Evolutionary conservation across 768 basidiomycete genomes (phyloP), one percentile per base, ranked within the genome.

Genomic region (Trametes gibbosa): DNA sequence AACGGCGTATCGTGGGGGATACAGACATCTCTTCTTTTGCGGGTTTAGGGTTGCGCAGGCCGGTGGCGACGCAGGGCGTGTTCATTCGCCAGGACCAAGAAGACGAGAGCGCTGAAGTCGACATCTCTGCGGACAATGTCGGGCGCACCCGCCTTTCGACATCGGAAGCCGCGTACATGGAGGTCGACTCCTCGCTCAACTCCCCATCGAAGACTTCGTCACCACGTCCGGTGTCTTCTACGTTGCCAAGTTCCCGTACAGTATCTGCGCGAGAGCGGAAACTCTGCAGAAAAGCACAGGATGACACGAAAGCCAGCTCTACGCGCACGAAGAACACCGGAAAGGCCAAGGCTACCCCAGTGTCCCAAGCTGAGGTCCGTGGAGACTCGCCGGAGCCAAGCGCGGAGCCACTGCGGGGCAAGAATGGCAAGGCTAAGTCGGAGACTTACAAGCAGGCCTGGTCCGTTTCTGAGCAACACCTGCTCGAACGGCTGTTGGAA

Each of bases 361-460:
- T 48, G n/a, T 21, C 35, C 34, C 35, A 49, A 39, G 3, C 40
- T 25, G 47, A 58, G 32, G 53, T 6, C 5, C 24, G 29, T 27
- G 52, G 29, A 41, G 35, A 42, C 57, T 13, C 49, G 41, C 58
- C 49, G 3, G 61, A 56, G 43, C 25, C 50, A 29, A 6, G 32
- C 8, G 51, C 50, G 21, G 57, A 16, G 6, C 58, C 56, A 17
- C 29, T 52, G n/a, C 21, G 37, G 12, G 46, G 57, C 45, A 68
- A 65, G 51, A 50, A 63, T 24, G 61, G 63, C 35, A 73, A 83
- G 58, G 75, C 78, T 1, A 83, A 79, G 65, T 76, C 86, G 0
- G 87, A 90, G 63, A 92, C 90, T n/a, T 92, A 89, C 74, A 92
- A 92, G 69, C 85, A 87, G 59, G 80, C 86, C 0, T 93, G 90